Evolutionary conservation across 2,329 filamentous ascomycete species (phyloP).

Genomic region (Clonostachys sp.): DNA sequence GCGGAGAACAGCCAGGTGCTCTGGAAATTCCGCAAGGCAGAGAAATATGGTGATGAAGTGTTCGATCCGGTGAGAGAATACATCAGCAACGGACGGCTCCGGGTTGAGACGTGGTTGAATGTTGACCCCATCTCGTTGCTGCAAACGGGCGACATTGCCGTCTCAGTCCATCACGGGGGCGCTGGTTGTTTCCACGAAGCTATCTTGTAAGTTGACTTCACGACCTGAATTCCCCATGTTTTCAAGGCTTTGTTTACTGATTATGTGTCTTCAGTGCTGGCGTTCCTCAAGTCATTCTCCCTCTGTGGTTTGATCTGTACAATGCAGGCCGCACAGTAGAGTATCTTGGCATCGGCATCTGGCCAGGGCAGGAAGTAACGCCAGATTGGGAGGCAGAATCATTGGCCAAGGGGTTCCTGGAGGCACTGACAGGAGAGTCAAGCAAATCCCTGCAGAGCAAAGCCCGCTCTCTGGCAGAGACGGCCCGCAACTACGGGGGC

Average conservation of each 20-base stretch:
- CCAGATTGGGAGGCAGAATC: constrained; percentile 16
- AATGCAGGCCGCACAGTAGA: constrained; percentile 36
- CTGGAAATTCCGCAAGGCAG: constrained; percentile 13
- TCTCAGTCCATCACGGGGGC: constrained; percentile 32
- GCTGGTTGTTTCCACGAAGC: constrained; percentile 37
- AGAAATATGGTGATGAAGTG: constrained; percentile 4
- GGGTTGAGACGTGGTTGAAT: constrained; percentile 18
- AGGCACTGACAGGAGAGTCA: neutral
- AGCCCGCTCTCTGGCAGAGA: too few species aligned
- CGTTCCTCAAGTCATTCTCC: constrained; percentile 36
- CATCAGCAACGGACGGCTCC: constrained; percentile 10
- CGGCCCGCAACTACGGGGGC: too few species aligned
- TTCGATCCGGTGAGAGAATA: constrained; percentile 3
- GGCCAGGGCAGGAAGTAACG: constrained; percentile 20
- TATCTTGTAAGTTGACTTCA: constrained; percentile 23
- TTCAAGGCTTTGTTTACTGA: neutral
- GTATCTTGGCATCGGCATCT: constrained; percentile 31
- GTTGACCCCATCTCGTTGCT: constrained; percentile 24
- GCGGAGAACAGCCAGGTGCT: constrained; percentile 13
- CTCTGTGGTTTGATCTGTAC: constrained; percentile 36
- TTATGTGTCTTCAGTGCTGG: constrained; percentile 22
- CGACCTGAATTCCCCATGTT: neutral
- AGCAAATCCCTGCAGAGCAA: too few species aligned
- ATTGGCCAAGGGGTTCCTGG: constrained; percentile 13
- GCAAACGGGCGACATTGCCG: constrained; percentile 23